phyloP scores from a whole-genome alignment of 164 flowering plant species.

The Dillenia suffruticosa region DNA sequence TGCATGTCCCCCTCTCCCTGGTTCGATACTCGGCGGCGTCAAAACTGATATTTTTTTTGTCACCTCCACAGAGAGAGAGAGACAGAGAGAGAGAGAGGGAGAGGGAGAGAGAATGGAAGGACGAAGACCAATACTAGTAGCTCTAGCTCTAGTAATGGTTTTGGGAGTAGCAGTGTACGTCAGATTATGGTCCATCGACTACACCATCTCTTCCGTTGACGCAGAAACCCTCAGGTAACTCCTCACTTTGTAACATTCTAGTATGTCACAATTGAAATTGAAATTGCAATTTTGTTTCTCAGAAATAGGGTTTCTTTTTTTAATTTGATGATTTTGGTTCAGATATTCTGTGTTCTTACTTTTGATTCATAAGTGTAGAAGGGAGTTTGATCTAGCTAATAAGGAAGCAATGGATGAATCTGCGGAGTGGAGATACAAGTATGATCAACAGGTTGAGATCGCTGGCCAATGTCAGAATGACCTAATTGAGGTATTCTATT shows the following conservation, averaged over 20 bases:
- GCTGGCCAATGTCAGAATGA: constrained; percentile 42
- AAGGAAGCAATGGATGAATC: constrained; percentile 96
- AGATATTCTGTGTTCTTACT: not conserved
- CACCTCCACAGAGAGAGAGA: not conserved
- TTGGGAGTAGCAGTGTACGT: constrained; percentile 51
- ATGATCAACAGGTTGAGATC: constrained; percentile 59
- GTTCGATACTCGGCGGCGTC: not conserved
- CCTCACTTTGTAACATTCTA: not conserved
- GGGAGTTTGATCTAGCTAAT: constrained; percentile 84
- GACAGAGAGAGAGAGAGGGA: constrained; percentile 6
- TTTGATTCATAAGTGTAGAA: constrained; percentile 32
- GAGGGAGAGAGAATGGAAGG: constrained; percentile 11
- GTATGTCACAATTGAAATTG: not conserved
- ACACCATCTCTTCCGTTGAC: constrained; percentile 43
- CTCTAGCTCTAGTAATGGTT: constrained; percentile 30
- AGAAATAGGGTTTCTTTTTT: not conserved
- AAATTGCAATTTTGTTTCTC: not conserved
- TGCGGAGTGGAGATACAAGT: constrained; percentile 88
- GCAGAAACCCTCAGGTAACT: constrained; percentile 49
- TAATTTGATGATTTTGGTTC: not conserved
- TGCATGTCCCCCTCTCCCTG: not conserved
- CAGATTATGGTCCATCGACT: constrained; percentile 65
- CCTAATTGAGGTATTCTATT: constrained; percentile 37
- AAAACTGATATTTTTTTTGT: too few relatives aligned
- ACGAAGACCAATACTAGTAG: constrained; percentile 30